Percentiles rank a stretch among this genome's conserved stretches.
Evolutionary conservation across 2,329 filamentous ascomycete genomes (phyloP).

Genomic region (Balansia obtecta): DNA sequence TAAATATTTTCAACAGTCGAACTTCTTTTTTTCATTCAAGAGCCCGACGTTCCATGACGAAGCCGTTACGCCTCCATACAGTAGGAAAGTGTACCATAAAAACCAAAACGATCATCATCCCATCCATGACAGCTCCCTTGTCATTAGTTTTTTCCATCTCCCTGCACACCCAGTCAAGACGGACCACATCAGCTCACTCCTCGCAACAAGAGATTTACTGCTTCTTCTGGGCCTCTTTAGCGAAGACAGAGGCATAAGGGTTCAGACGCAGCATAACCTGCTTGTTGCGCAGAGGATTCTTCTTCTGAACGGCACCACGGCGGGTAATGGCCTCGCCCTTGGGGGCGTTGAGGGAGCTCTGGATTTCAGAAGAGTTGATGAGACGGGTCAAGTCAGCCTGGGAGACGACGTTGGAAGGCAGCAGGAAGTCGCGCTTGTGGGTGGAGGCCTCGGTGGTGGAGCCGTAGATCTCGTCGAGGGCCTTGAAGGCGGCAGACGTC

Average conservation of each 20-base stretch:
- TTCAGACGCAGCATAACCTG: slow-evolving; percentile 97
- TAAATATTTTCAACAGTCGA: slow-evolving; percentile 11
- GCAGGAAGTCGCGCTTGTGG: slow-evolving; percentile 98
- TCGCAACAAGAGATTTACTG: slow-evolving; percentile 12
- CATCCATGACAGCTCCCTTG: not conserved
- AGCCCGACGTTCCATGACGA: slow-evolving; percentile 20
- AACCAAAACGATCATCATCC: not conserved
- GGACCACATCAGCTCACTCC: not conserved
- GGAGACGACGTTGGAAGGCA: slow-evolving; percentile 82
- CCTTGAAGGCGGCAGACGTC: slow-evolving; percentile 93
- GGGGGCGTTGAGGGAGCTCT: slow-evolving; percentile 85
- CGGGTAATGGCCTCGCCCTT: slow-evolving; percentile 86
- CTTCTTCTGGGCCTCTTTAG: slow-evolving; percentile 47
- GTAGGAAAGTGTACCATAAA: not conserved
- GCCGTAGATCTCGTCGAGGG: slow-evolving; percentile 94
- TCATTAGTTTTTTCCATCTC: slow-evolving; percentile 8
- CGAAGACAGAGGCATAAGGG: slow-evolving; percentile 88
- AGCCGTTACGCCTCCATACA: slow-evolving; percentile 23
- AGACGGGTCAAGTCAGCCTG: slow-evolving; percentile 94
- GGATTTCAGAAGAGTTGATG: slow-evolving; percentile 98
- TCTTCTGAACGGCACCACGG: slow-evolving; percentile 90
- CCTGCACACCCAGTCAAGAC: slow-evolving; percentile 28
- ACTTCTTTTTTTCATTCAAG: slow-evolving; percentile 23
- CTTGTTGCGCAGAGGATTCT: slow-evolving; percentile 99
- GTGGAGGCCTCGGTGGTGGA: slow-evolving; percentile 78